Evolutionary conservation across 2,329 filamentous ascomycete species (phyloP).

Genomic region (Ilyonectria destructans): DNA sequence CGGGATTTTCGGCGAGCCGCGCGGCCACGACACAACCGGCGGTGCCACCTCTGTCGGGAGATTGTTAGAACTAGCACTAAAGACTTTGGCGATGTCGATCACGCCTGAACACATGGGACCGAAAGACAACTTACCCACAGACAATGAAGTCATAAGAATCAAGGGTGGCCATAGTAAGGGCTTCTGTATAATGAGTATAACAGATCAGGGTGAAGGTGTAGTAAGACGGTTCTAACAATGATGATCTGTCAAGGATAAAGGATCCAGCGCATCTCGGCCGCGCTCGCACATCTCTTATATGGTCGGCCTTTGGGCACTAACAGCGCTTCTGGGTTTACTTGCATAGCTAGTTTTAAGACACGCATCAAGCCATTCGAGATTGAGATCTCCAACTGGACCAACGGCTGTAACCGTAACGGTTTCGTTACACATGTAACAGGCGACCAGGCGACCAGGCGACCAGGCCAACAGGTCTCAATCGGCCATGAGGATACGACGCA

Average conservation of each 20-base stretch:
- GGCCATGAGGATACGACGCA: constrained; percentile 2
- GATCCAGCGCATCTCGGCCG: not conserved
- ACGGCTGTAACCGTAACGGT: constrained; percentile 27
- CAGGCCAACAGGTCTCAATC: not conserved
- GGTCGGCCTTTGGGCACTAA: constrained; percentile 7
- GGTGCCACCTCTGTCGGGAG: constrained; percentile 52
- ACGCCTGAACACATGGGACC: not conserved
- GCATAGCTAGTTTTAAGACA: constrained; percentile 2
- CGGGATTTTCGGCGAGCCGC: constrained; percentile 55
- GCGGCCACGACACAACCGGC: constrained; percentile 57
- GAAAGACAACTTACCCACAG: constrained; percentile 51
- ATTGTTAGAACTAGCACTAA: constrained; percentile 25
- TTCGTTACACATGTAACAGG: constrained; percentile 23
- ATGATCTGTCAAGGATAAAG: not conserved
- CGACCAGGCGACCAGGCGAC: constrained; percentile 8
- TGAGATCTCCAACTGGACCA: constrained; percentile 27
- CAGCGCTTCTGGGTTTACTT: not conserved
- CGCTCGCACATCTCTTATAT: constrained; percentile 19
- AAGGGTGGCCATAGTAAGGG: constrained; percentile 38
- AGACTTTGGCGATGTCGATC: constrained; percentile 16
- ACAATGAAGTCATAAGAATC: constrained; percentile 54
- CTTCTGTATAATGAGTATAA: not conserved
- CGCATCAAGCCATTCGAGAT: constrained; percentile 15
- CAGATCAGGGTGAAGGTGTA: too few species aligned
- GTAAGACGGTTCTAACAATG: constrained; percentile 10